Percentiles rank a stretch among this genome's conserved stretches.
Conservation (phyloP, 768 basidiomycete species). For the Leccinellum luteum region DNA sequence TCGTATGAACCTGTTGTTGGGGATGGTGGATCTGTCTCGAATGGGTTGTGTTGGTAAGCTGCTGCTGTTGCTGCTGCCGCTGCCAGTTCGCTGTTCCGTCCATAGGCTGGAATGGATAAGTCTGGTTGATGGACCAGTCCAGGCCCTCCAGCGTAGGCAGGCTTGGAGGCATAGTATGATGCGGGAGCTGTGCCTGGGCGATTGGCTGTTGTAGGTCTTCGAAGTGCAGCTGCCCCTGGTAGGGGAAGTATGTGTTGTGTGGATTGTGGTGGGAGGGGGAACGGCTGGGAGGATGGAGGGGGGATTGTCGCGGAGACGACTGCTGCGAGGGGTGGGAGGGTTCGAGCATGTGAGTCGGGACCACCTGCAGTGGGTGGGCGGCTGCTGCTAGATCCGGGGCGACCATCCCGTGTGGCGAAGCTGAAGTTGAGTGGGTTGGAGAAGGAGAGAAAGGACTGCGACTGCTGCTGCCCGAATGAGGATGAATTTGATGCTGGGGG, state of each 20-base stretch:
- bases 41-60: constrained; percentile 29
- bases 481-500: constrained; percentile 43
- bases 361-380: constrained; percentile 54
- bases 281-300: constrained; percentile 40
- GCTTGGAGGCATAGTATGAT: constrained; percentile 51
- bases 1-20: constrained; percentile 40
- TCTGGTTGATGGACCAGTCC: constrained; percentile 52
- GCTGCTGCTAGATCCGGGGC: constrained; percentile 47
- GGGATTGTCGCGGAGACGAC: constrained; percentile 73
- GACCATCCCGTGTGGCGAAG: constrained; percentile 40
- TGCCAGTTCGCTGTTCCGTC: constrained; percentile 40
- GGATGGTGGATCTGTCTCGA: constrained; percentile 32
- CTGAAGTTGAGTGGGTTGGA: constrained; percentile 45
- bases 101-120: constrained; percentile 39
- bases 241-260: constrained; percentile 54
- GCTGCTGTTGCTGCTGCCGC: constrained; percentile 32
- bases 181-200: constrained; percentile 73
- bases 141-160: constrained; percentile 48
- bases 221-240: constrained; percentile 50
- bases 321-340: constrained; percentile 72
- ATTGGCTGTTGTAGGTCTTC: constrained; percentile 58
- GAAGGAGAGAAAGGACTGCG: constrained; percentile 72
- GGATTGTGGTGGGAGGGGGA: constrained; percentile 41
- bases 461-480: constrained; percentile 42
- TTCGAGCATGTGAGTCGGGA: constrained; percentile 42